Conservation (phyloP, 1,139 yeast genomes). For the Scheffersomyces parashehatae region DNA sequence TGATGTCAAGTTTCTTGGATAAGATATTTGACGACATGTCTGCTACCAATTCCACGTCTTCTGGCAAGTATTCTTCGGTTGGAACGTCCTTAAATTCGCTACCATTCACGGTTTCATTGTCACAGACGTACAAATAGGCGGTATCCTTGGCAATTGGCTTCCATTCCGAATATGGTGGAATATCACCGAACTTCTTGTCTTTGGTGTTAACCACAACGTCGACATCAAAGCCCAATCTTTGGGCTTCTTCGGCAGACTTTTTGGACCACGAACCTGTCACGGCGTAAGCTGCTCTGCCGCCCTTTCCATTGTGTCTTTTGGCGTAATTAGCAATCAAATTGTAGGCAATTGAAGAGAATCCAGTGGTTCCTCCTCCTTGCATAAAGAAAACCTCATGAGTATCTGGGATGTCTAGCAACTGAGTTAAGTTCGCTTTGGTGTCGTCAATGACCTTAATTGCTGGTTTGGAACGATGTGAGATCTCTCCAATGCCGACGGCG, state of each 20-base stretch:
- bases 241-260: constrained; percentile 84
- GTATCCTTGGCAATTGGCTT: constrained; percentile 51
- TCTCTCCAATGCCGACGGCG: constrained; percentile 91
- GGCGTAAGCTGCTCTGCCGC: constrained; percentile 83
- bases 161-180: constrained; percentile 74
- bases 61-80: constrained; percentile 51
- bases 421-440: constrained; percentile 64
- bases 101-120: constrained; percentile 95
- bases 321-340: constrained; percentile 79
- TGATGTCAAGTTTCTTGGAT: constrained; percentile 76
- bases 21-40: constrained; percentile 94
- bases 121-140: constrained; percentile 88
- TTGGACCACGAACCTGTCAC: constrained; percentile 94
- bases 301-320: constrained; percentile 57
- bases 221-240: constrained; percentile 75
- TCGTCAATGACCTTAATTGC: constrained; percentile 77
- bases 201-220: constrained; percentile 71
- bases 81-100: constrained; percentile 72
- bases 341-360: constrained; percentile 84
- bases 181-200: constrained; percentile 60
- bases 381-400: constrained; percentile 91
- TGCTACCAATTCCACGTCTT: constrained; percentile 77
- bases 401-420: constrained; percentile 76
- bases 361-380: constrained; percentile 98
- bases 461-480: constrained; percentile 88